Evolutionary conservation across 768 basidiomycete genomes (phyloP), one percentile per base, ranked within the genome.

Genomic region (Tricholomella constricta): DNA sequence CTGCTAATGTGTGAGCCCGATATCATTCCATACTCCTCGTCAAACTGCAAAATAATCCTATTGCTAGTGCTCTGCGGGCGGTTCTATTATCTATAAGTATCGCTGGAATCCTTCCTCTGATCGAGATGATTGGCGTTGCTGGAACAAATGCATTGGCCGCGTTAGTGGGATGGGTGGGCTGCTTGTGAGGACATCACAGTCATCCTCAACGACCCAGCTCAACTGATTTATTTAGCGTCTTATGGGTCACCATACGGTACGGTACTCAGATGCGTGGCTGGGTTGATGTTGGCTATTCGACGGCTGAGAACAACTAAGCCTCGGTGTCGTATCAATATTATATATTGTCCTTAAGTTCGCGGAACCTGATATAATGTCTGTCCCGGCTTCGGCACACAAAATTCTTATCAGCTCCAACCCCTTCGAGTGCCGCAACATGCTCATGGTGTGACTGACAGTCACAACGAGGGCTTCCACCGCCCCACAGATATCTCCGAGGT

Each of bases 251-350:
- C 3, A 81, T 88, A 41, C 71, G 67, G 17, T 82, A 86, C 38
- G 86, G 85, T 3, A 75, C 76, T 25, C 69, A 72, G 48, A 77
- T 88, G 72, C 74, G 86, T 36, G 77, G 75, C 0, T 82, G 77
- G 72, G 67, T 77, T 6, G 80, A 88, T 57, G 67, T 85, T 7
- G 84, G 79, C 2, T 86, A 76, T 59, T 79, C 83, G 1, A 78
- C 75, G 0, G 64, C 62, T 8, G 64, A 71, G 2, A 69, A 64
- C 20, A 75, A 75, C 47, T 78, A 61, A 59, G 14, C 31, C 9
- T 29, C 22, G 9, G 2, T 29, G 22, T 37, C 19, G 3, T 10
- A 32, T 32, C 14, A 3, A 32, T 14, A n/a, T n/a, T n/a, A n/a
- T n/a, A n/a, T n/a, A n/a, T 4, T 32, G 31, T 32, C 31, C 31